These are phyloP conservation scores for Margaritispora aquatica DNA, from an alignment of 495 filamentous ascomycete genomes.

Conservation along the genomic window DNA sequence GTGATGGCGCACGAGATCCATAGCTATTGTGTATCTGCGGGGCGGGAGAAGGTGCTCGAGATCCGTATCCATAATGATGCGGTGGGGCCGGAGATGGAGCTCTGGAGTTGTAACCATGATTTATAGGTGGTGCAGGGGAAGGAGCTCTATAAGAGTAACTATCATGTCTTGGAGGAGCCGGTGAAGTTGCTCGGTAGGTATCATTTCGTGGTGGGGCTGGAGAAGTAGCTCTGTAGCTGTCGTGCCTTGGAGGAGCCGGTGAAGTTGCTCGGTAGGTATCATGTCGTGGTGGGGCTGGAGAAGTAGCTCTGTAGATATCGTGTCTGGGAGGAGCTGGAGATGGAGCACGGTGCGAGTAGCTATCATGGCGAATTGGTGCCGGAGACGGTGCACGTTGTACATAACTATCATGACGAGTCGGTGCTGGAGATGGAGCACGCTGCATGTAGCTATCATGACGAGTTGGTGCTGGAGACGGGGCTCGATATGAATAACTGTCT, in stretches of 20 bases:
- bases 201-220: too few species aligned
- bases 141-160: too few species aligned
- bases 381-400: conserved; percentile 47
- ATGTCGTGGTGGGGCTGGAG: conserved; percentile 42
- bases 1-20: conserved; percentile 41
- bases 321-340: conserved; percentile 32
- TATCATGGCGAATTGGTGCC: conserved; percentile 20
- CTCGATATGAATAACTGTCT: conserved; percentile 29
- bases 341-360: conserved; percentile 39
- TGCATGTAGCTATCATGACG: conserved; percentile 28
- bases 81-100: conserved; percentile 54
- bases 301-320: conserved; percentile 40
- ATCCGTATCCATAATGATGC: conserved; percentile 28
- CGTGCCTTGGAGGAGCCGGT: too few species aligned
- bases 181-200: too few species aligned
- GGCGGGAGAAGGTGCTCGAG: conserved; percentile 37
- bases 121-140: too few species aligned
- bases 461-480: conserved; percentile 37
- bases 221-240: too few species aligned
- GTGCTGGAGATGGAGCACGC: conserved; percentile 42
- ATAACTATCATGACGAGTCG: conserved; percentile 37
- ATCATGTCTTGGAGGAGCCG: too few species aligned
- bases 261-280: conserved; percentile 28
- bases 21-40: conserved; percentile 35
- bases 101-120: conserved; percentile 29